These are phyloP conservation scores for Cryptosporidium muris DNA, from an alignment of 169 alveolate species.

Conservation along the genomic window DNA sequence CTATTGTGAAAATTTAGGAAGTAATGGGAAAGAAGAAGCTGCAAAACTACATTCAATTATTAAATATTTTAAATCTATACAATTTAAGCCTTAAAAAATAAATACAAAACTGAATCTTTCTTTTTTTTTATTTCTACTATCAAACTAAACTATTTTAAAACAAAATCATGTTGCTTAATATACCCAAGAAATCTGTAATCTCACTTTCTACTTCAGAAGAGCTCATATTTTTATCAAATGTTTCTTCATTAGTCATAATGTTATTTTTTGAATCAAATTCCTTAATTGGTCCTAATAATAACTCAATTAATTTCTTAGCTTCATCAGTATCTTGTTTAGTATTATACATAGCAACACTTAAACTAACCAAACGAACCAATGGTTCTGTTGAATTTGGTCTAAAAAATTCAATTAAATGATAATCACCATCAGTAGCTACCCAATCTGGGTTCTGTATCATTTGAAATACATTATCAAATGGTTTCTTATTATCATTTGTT, in stretches of 20 bases:
- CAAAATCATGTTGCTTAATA: constrained; percentile 43
- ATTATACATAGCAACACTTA: constrained; percentile 63
- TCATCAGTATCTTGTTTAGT: constrained; percentile 22
- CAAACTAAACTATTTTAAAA: neutral
- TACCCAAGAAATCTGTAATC: constrained; percentile 32
- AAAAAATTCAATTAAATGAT: constrained; percentile 47
- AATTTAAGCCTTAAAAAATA: too few relatives aligned
- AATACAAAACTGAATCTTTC: too few relatives aligned
- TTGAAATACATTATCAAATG: constrained; percentile 19
- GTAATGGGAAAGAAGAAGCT: neutral
- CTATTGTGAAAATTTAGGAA: constrained; percentile 7
- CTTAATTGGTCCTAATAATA: constrained; percentile 29
- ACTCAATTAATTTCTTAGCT: constrained; percentile 27
- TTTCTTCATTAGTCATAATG: neutral
- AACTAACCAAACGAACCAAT: constrained; percentile 32
- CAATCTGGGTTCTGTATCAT: constrained; percentile 46
- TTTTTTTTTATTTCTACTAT: too few relatives aligned
- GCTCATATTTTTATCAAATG: constrained; percentile 1
- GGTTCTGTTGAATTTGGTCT: constrained; percentile 45
- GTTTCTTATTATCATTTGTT: constrained; percentile 19
- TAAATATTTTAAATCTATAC: too few relatives aligned
- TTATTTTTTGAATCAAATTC: constrained; percentile 22
- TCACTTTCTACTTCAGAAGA: constrained; percentile 32
- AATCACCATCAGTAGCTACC: constrained; percentile 48
- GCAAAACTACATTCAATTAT: too few relatives aligned